Conservation (phyloP, 345 rosid genomes). For the Melaleuca alternifolia region DNA sequence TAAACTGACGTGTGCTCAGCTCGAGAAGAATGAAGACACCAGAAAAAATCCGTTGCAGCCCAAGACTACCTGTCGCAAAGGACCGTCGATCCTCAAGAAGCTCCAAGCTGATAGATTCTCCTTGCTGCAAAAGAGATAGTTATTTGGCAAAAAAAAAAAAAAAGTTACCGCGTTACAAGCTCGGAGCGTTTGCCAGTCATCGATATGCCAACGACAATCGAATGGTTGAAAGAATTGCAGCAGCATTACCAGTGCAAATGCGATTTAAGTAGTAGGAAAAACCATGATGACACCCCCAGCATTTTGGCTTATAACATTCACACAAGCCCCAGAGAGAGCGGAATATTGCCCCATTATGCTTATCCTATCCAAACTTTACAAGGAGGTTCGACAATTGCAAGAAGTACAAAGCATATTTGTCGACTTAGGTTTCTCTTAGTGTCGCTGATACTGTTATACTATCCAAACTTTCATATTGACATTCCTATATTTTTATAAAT, state of each 20-base stretch:
- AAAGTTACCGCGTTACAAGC: background rate
- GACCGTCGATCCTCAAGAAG: background rate
- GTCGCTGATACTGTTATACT: background rate
- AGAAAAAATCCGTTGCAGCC: background rate
- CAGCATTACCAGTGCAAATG: background rate
- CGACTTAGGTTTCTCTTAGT: background rate
- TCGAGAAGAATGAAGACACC: background rate
- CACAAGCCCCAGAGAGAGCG: too few relatives aligned
- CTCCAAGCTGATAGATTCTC: background rate
- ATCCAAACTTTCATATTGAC: background rate
- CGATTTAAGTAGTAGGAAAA: too few relatives aligned
- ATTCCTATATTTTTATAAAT: background rate
- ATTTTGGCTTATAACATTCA: too few relatives aligned
- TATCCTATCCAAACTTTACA: too few relatives aligned
- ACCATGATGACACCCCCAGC: too few relatives aligned
- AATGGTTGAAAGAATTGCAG: background rate
- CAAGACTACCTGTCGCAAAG: background rate
- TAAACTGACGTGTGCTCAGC: background rate
- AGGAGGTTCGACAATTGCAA: rapidly evolving
- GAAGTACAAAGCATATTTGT: background rate
- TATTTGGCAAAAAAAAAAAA: background rate
- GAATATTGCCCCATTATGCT: too few relatives aligned
- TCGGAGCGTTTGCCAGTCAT: background rate
- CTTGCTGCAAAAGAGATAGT: background rate
- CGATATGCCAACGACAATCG: background rate